phyloP scores from a whole-genome alignment of 129 eudicot genomes.

The Arctium minus region DNA sequence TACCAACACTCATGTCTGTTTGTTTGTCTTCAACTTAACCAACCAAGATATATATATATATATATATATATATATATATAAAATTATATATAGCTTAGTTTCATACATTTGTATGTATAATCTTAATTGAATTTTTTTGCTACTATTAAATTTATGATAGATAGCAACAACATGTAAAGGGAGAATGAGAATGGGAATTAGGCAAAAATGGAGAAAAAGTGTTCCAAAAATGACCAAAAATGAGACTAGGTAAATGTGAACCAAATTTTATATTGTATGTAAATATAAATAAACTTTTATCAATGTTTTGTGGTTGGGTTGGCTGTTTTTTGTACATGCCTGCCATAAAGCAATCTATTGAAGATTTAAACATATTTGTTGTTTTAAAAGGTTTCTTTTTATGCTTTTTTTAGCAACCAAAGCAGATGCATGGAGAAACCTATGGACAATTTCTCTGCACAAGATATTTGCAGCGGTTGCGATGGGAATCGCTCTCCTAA shows the following conservation, averaged over 20 bases:
- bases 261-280: too few relatives aligned
- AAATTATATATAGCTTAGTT: too few relatives aligned
- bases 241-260: not conserved
- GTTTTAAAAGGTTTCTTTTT: not conserved
- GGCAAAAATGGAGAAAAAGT: not conserved
- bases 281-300: too few relatives aligned
- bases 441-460: slow-evolving; percentile 87
- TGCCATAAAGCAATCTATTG: not conserved
- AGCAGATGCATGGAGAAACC: slow-evolving; percentile 82
- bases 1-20: too few relatives aligned
- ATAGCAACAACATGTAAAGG: not conserved
- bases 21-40: too few relatives aligned
- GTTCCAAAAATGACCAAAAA: not conserved
- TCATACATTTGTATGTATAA: not conserved
- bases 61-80: too few relatives aligned
- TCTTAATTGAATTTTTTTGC: too few relatives aligned
- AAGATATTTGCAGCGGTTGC: slow-evolving; percentile 82
- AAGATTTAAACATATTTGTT: not conserved
- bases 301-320: not conserved
- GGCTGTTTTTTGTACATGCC: not conserved
- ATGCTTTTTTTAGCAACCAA: slow-evolving; percentile 44
- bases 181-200: not conserved
- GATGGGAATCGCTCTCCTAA: slow-evolving; percentile 83
- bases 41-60: too few relatives aligned
- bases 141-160: not conserved